phyloP scores from a whole-genome alignment of 257 asterid species.

The Ballota nigra region DNA sequence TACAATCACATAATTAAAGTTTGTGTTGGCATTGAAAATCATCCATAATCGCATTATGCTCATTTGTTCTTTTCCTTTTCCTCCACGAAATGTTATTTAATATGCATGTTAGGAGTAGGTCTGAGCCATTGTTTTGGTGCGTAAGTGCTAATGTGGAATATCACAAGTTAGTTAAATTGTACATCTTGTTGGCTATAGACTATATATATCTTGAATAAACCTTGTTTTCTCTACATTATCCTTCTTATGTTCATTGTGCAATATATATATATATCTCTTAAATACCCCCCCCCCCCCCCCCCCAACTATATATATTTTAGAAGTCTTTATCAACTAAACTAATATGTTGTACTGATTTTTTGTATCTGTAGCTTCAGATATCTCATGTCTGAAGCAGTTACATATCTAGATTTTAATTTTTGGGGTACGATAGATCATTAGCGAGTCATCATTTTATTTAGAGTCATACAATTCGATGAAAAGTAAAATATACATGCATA shows the following conservation, averaged over 20 bases:
- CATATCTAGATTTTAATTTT: not conserved
- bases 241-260: not conserved
- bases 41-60: not conserved
- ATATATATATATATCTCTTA: not conserved
- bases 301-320: not conserved
- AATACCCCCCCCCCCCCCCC: not conserved
- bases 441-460: not conserved
- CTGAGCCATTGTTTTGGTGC: too few relatives aligned
- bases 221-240: not conserved
- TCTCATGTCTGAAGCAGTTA: not conserved
- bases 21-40: not conserved
- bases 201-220: not conserved
- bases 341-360: not conserved
- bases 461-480: not conserved
- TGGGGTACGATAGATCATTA: not conserved
- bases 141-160: not conserved
- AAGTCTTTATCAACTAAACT: not conserved
- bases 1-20: not conserved
- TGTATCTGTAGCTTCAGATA: not conserved
- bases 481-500: not conserved
- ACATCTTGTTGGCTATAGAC: slow-evolving; percentile 1
- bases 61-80: not conserved
- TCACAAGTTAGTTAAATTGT: not conserved
- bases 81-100: not conserved
- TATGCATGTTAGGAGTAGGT: not conserved